These are phyloP conservation scores for Penicillium salamii DNA, from an alignment of 495 filamentous ascomycete species.

Conservation along the genomic window DNA sequence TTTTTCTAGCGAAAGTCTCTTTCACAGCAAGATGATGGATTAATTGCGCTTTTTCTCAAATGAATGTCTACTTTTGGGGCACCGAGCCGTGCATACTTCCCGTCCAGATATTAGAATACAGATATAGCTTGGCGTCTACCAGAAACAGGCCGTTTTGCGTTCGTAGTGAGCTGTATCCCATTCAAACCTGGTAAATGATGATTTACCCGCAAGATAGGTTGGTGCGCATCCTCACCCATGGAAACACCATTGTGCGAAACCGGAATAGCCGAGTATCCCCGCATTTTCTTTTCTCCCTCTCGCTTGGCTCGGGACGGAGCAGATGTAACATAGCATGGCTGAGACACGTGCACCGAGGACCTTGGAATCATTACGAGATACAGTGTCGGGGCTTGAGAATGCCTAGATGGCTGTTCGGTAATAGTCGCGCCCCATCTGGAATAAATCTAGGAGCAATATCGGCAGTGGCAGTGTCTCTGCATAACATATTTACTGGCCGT, in stretches of 20 bases:
- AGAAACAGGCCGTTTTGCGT: no score
- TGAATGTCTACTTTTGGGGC: not conserved
- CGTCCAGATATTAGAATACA: no score
- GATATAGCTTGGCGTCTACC: no score
- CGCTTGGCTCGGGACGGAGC: not conserved
- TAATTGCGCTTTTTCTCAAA: not conserved
- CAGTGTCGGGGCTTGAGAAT: no score
- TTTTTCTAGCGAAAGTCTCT: not conserved
- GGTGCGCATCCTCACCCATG: conserved; percentile 4
- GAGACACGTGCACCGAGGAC: conserved; percentile 5
- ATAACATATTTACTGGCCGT: not conserved
- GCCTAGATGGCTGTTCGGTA: not conserved
- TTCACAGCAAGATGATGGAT: not conserved
- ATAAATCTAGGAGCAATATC: not conserved
- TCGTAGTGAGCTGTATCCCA: not conserved
- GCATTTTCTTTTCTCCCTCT: conserved; percentile 12
- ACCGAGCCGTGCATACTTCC: no score
- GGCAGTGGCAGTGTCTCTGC: conserved; percentile 1
- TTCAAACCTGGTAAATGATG: not conserved
- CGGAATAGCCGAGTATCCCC: conserved; percentile 15
- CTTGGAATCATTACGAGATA: not conserved
- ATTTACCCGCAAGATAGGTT: not conserved
- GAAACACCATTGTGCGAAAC: conserved; percentile 1
- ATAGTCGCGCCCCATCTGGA: not conserved
- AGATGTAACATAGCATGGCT: not conserved